Percentiles rank a stretch among this genome's conserved stretches.
Evolutionary conservation across 148 eudicot genomes (phyloP).

Genomic region (Diospyros kaki): DNA sequence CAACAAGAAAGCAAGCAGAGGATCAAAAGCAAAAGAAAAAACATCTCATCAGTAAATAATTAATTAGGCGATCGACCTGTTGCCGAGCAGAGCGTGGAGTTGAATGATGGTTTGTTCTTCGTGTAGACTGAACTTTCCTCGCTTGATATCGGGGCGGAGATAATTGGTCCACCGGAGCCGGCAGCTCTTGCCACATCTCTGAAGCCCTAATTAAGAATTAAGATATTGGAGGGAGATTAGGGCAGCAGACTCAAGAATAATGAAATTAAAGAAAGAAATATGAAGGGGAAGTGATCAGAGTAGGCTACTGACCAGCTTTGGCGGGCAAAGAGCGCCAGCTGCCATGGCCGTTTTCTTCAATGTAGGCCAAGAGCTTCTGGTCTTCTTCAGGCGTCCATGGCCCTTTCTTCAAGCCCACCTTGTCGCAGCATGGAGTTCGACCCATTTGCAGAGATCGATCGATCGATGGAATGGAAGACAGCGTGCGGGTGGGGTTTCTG

Average conservation of each 20-base stretch:
- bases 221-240: neutral
- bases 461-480: no score
- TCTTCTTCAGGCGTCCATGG: constrained; percentile 99
- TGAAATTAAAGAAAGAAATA: neutral
- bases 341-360: constrained; percentile 92
- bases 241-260: neutral
- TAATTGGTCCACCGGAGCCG: constrained; percentile 92
- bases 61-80: constrained; percentile 39
- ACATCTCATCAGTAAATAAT: neutral
- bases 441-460: constrained; percentile 45
- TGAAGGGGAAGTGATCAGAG: neutral
- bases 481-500: no score
- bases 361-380: constrained; percentile 80
- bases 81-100: constrained; percentile 95
- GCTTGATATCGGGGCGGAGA: constrained; percentile 86
- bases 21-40: neutral
- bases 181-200: constrained; percentile 95
- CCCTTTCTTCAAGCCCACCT: constrained; percentile 85
- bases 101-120: constrained; percentile 96
- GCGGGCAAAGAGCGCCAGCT: constrained; percentile 92
- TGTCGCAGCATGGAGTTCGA: constrained; percentile 87
- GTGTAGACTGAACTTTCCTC: constrained; percentile 83
- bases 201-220: constrained; percentile 45
- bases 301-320: constrained; percentile 55
- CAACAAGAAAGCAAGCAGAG: no score